phyloP scores from a whole-genome alignment of 2,329 filamentous ascomycete genomes.

The Helminthosporium solani region DNA sequence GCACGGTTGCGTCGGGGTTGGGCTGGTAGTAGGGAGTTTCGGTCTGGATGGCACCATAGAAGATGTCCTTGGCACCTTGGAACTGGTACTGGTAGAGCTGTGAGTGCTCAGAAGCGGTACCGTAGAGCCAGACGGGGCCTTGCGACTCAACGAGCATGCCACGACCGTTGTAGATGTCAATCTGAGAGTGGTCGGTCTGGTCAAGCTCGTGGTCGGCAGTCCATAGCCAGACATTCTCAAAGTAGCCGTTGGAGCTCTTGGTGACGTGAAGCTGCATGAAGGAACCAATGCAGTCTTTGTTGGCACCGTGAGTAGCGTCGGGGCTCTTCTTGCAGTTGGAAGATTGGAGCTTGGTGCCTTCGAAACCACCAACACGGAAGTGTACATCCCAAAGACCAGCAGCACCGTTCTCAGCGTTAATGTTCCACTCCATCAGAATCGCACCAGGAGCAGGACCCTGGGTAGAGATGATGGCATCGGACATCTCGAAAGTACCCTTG shows the following conservation, averaged over 20 bases:
- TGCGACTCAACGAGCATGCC: conserved; percentile 77
- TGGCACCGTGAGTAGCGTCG: conserved; percentile 59
- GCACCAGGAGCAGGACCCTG: conserved; percentile 81
- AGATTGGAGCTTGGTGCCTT: conserved; percentile 79
- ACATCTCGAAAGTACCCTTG: conserved; percentile 79
- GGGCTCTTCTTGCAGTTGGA: conserved; percentile 78
- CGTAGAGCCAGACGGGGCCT: conserved; percentile 74
- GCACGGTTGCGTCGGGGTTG: conserved; percentile 59
- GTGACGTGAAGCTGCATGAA: conserved; percentile 64
- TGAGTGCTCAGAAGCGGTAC: conserved; percentile 66
- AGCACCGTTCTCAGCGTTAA: conserved; percentile 65
- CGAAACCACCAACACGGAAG: conserved; percentile 84
- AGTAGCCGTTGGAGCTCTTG: conserved; percentile 63
- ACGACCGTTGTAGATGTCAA: conserved; percentile 84
- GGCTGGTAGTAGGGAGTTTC: conserved; percentile 73
- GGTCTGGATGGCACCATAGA: conserved; percentile 65
- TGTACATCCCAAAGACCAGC: conserved; percentile 95
- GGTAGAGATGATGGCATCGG: conserved; percentile 82
- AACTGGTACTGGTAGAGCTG: conserved; percentile 72
- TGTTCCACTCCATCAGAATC: conserved; percentile 89
- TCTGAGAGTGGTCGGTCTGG: conserved; percentile 67
- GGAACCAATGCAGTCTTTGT: conserved; percentile 69
- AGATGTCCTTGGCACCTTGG: conserved; percentile 59
- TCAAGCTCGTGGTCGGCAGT: conserved; percentile 89
- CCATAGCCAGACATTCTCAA: conserved; percentile 92